Evolutionary conservation across 1,284 basidiomycete genomes (phyloP), one percentile per base, ranked within the genome.

Genomic region (Lentinus polychrous): DNA sequence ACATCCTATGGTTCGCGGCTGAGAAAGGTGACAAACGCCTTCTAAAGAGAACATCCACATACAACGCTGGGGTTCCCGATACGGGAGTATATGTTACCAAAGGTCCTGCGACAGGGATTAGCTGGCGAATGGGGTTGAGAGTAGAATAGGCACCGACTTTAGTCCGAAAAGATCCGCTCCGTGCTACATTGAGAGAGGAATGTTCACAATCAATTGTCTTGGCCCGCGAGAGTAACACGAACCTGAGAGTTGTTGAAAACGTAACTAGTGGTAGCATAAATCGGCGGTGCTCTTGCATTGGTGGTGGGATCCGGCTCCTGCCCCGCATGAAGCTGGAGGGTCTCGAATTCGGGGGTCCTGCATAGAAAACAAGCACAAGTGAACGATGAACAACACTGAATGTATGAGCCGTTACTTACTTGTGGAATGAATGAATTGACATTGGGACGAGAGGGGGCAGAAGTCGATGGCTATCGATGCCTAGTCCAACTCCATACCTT

Each of bases 61-160:
- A 85, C 84, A 47, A 86, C 80, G 3, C 91, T 94, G 8, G 91
- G 91, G 64, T 94, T 93, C 23, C 84, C 81, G 47, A 92, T 83
- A 33, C 88, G 79, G 15, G 82, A 83, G 61, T 90, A 89, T 51
- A 87, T 85, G 66, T 89, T 81, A 11, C 88, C 89, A 23, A 78
- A 68, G 8, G 79, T 70, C 57, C 80, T 82, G 50, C 5, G 32
- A 17, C 17, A 41, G 14, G 7, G 17, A 7, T 41, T 7, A 24
- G 23, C 22, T 41, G 5, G 14, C 8, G 15, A 15, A 41, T 41
- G 8, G 22, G 3, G 20, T 24, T n/a, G 40, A 8, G n/a, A 17
- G n/a, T 23, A 24, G 23, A 20, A 8, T 24, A n/a, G 37, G 23
- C 5, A 53, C 68, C 40, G 46, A 79, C 79, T 67, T 81, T 52